These are phyloP conservation scores for Psilocybe cubensis DNA, from an alignment of 768 basidiomycete species.

Conservation along the genomic window DNA sequence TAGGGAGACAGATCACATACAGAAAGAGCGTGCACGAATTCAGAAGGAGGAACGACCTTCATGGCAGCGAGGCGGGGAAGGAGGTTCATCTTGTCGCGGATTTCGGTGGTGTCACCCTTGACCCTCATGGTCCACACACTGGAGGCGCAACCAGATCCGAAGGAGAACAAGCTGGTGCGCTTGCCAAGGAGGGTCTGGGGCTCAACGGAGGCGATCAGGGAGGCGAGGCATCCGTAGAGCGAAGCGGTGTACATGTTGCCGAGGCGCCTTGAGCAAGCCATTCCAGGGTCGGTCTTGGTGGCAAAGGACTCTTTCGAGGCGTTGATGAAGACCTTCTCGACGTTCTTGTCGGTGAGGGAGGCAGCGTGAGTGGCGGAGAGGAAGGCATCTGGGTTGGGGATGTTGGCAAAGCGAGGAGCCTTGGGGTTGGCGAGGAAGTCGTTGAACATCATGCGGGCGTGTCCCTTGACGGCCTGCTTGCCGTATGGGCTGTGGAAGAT, in stretches of 20 bases:
- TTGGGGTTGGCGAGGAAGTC: slow-evolving; percentile 87
- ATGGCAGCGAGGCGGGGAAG: slow-evolving; percentile 75
- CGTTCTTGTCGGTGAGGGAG: slow-evolving; percentile 89
- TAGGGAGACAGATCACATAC: slow-evolving; percentile 45
- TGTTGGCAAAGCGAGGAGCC: slow-evolving; percentile 66
- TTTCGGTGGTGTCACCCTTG: slow-evolving; percentile 85
- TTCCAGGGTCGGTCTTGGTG: slow-evolving; percentile 75
- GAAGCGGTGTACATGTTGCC: slow-evolving; percentile 99
- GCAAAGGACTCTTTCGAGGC: slow-evolving; percentile 77
- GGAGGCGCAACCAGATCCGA: slow-evolving; percentile 94
- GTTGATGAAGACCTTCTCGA: slow-evolving; percentile 94
- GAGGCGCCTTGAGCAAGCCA: slow-evolving; percentile 87
- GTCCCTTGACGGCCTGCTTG: slow-evolving; percentile 97
- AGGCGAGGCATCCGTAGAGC: slow-evolving; percentile 92
- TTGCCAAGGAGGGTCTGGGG: slow-evolving; percentile 76
- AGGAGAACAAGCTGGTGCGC: slow-evolving; percentile 94
- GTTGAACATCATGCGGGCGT: slow-evolving; percentile 89
- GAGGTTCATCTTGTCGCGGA: slow-evolving; percentile 83
- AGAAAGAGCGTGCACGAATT: slow-evolving; percentile 84
- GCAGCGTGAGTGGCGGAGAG: slow-evolving; percentile 68
- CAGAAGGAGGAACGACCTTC: slow-evolving; percentile 91
- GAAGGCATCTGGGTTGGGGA: slow-evolving; percentile 73
- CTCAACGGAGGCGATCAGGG: slow-evolving; percentile 75
- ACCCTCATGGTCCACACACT: slow-evolving; percentile 90
- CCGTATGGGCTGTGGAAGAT: slow-evolving; percentile 99